Evolutionary conservation across 176 grass and related monocot genomes (phyloP).

Genomic region (Pontederia crassipes): DNA sequence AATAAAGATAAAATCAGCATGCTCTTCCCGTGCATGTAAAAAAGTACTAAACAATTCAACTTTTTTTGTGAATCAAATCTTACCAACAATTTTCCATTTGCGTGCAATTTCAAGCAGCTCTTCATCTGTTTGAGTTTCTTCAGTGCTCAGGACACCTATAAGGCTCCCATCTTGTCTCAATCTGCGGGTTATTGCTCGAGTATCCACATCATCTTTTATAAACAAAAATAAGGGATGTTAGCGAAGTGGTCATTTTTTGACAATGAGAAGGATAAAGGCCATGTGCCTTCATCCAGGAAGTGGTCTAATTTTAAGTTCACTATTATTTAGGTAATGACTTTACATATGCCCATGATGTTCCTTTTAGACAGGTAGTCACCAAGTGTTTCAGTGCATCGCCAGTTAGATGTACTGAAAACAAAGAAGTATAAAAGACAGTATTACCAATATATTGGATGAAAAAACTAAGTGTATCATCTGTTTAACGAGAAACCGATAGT

Average conservation of each 20-base stretch:
- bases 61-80: neutral
- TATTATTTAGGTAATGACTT: conserved; percentile 17
- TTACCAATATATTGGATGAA: conserved; percentile 3
- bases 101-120: conserved; percentile 64
- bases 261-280: no score
- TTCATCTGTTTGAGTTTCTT: conserved; percentile 54
- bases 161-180: conserved; percentile 97
- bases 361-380: conserved; percentile 74
- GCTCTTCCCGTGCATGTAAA: no score
- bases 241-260: neutral
- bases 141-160: conserved; percentile 86
- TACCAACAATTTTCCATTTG: conserved; percentile 97
- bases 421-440: neutral
- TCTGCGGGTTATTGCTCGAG: conserved; percentile 77
- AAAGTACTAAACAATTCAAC: neutral
- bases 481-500: neutral
- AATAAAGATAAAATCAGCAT: no score
- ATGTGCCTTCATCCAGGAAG: neutral
- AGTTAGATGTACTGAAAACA: conserved; percentile 70
- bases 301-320: neutral
- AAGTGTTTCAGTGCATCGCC: conserved; percentile 74
- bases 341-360: conserved; percentile 97
- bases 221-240: neutral
- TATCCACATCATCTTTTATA: conserved; percentile 77
- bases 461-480: neutral